phyloP scores from a whole-genome alignment of 371 early-diverging fungal species.

The Globomyces sp. region DNA sequence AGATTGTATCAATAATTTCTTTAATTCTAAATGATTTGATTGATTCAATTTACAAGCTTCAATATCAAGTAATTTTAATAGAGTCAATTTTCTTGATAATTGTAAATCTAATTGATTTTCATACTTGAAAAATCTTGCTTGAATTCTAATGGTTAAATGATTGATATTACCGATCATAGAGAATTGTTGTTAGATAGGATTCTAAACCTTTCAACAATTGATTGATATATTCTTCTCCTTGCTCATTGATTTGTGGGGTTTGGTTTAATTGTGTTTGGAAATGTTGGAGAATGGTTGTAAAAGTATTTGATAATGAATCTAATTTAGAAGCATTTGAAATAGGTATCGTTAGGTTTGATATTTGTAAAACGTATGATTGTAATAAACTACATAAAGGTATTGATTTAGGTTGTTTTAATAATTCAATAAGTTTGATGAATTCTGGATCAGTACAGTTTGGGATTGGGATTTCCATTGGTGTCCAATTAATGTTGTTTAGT shows the following conservation, averaged over 20 bases:
- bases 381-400: not conserved
- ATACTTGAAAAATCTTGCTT: not conserved
- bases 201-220: not conserved
- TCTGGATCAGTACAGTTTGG: slow-evolving; percentile 10
- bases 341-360: not conserved
- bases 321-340: not conserved
- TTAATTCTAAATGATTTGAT: not conserved
- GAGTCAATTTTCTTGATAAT: not conserved
- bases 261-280: not conserved
- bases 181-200: not conserved
- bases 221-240: not conserved
- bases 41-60: not conserved
- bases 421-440: not conserved
- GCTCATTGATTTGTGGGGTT: not conserved
- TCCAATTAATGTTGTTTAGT: not conserved
- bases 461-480: slow-evolving; percentile 8
- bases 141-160: slow-evolving; percentile 4
- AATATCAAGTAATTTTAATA: not conserved
- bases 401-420: slow-evolving; percentile 9
- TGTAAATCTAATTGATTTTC: not conserved
- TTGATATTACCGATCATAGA: not conserved
- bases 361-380: slow-evolving; percentile 6
- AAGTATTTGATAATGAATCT: not conserved
- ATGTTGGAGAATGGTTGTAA: not conserved
- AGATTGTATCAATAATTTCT: not conserved